Percentiles rank a stretch among this genome's conserved stretches.
Conservation (phyloP, 2,329 filamentous ascomycete genomes). For the Colletotrichum sp. region DNA sequence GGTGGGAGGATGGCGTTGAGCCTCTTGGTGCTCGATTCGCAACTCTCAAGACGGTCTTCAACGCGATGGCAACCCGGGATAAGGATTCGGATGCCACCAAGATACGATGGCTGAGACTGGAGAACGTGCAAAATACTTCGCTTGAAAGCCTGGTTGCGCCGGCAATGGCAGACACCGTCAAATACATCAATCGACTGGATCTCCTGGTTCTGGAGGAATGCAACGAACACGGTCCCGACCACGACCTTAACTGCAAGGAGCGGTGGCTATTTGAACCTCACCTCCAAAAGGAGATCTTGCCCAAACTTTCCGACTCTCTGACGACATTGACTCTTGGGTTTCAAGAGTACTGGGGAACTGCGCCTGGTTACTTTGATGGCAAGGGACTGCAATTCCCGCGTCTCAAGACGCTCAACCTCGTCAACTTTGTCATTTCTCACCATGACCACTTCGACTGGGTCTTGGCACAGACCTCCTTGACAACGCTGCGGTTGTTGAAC, state of each 20-base stretch:
- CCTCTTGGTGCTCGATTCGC: neutral
- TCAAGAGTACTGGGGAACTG: conserved; percentile 22
- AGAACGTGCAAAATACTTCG: conserved; percentile 24
- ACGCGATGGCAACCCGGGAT: conserved; percentile 16
- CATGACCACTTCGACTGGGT: conserved; percentile 31
- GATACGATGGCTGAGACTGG: conserved; percentile 22
- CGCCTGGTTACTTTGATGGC: conserved; percentile 25
- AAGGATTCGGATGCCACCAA: neutral
- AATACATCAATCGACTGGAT: conserved; percentile 22
- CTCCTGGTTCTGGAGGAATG: conserved; percentile 8
- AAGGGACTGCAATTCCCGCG: conserved; percentile 22
- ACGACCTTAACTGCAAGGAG: conserved; percentile 21
- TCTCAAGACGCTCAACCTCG: conserved; percentile 23
- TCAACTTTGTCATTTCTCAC: conserved; percentile 15
- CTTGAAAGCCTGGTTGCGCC: neutral
- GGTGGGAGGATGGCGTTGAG: neutral
- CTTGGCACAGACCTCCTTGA: conserved; percentile 14
- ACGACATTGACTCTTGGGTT: conserved; percentile 25
- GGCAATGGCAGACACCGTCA: neutral
- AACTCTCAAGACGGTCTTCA: conserved; percentile 18
- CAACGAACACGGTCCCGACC: conserved; percentile 14
- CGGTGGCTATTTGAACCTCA: conserved; percentile 25
- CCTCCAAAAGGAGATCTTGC: conserved; percentile 21
- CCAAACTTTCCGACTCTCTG: conserved; percentile 20
- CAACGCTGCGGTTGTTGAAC: neutral